phyloP scores from a whole-genome alignment of 78 protist species.

The Dictyostelium purpureum region DNA sequence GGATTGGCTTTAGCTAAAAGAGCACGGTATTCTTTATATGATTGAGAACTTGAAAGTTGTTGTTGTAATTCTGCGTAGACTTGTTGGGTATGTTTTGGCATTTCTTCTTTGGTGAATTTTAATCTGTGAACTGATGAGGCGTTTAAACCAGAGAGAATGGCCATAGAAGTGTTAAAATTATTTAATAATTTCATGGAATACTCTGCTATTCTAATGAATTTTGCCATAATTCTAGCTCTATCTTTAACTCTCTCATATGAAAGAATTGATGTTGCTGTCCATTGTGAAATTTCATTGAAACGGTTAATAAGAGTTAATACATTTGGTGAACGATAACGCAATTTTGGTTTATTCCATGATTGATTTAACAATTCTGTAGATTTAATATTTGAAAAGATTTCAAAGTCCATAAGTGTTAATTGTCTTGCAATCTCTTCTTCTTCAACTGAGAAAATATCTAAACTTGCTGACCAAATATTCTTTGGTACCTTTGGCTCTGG shows the following conservation, averaged over 20 bases:
- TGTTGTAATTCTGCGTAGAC: constrained; percentile 8
- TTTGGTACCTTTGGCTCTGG: constrained; percentile 85
- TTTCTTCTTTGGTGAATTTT: constrained; percentile 68
- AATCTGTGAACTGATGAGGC: constrained; percentile 66
- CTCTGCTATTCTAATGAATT: constrained; percentile 76
- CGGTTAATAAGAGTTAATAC: constrained; percentile 59
- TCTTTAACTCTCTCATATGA: constrained; percentile 42
- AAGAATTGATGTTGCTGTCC: constrained; percentile 79
- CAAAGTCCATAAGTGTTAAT: constrained; percentile 86
- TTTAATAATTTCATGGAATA: constrained; percentile 31
- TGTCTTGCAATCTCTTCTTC: constrained; percentile 89
- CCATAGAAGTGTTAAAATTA: constrained; percentile 72
- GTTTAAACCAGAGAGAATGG: constrained; percentile 71
- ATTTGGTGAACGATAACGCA: constrained; percentile 82
- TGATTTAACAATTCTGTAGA: constrained; percentile 84
- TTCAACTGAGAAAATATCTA: constrained; percentile 76
- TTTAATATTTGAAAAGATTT: constrained; percentile 73
- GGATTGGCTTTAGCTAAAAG: constrained; percentile 43
- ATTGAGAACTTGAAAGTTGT: background rate
- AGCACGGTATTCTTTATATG: constrained; percentile 59
- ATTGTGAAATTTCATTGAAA: constrained; percentile 77
- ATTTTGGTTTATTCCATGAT: constrained; percentile 87
- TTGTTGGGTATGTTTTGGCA: constrained; percentile 75
- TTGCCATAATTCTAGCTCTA: constrained; percentile 68
- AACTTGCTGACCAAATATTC: constrained; percentile 74